A percentile compares a stretch with the other conserved stretches of the same genome.
Evolutionary conservation across 75 land plant genomes (phyloP).

Genomic region (Azolla pinnata): DNA sequence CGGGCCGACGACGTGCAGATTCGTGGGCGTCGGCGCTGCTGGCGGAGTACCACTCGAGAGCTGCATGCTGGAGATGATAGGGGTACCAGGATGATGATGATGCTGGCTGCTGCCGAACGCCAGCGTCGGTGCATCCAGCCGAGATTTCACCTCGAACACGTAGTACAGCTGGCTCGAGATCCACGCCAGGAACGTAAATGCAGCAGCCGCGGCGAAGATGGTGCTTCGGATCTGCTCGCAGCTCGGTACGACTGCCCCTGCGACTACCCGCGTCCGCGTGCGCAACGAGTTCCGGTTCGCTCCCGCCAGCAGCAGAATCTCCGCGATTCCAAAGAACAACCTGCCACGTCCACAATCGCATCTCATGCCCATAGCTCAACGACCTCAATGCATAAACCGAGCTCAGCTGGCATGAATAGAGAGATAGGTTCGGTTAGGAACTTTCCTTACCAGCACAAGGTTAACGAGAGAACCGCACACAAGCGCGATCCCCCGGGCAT

Average conservation of each 20-base stretch:
- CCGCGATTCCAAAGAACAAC: slow-evolving; percentile 21
- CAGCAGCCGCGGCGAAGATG: slow-evolving; percentile 26
- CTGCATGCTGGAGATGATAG: too few relatives aligned
- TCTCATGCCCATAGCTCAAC: too few relatives aligned
- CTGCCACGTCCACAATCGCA: too few relatives aligned
- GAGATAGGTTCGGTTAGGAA: too few relatives aligned
- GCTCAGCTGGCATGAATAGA: not conserved
- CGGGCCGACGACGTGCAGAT: too few relatives aligned
- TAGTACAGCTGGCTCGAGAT: slow-evolving; percentile 18
- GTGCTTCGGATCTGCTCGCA: slow-evolving; percentile 24
- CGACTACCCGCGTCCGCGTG: slow-evolving; percentile 8
- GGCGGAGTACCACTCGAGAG: too few relatives aligned
- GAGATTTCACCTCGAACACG: slow-evolving; percentile 11
- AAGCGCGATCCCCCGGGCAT: slow-evolving; percentile 18
- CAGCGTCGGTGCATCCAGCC: slow-evolving; percentile 7
- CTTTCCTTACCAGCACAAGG: slow-evolving; percentile 25
- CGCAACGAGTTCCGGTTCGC: slow-evolving; percentile 22
- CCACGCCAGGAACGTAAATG: slow-evolving; percentile 25
- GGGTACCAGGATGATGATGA: slow-evolving; percentile 6
- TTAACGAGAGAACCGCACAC: slow-evolving; percentile 21
- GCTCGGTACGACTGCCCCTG: slow-evolving; percentile 11
- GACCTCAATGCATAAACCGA: not conserved
- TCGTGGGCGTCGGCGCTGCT: too few relatives aligned
- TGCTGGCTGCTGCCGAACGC: too few relatives aligned
- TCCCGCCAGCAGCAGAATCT: slow-evolving; percentile 27